Conservation (phyloP, 371 early-diverging fungal species). For the Aphelidium insulamus region DNA sequence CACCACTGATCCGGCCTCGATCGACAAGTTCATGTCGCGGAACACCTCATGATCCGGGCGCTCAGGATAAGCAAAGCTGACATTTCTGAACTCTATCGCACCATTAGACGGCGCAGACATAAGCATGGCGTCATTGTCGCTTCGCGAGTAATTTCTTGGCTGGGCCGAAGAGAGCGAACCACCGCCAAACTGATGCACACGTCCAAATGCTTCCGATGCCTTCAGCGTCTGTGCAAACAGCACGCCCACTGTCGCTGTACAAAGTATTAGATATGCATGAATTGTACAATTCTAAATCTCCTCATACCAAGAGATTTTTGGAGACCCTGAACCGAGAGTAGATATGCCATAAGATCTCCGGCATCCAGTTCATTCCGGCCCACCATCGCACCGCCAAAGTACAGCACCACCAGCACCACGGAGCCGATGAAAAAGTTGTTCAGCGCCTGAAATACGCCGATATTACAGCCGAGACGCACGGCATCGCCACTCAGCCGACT, state of each 20-base stretch:
- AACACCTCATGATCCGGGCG: slow-evolving; percentile 36
- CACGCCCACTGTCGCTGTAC: slow-evolving; percentile 31
- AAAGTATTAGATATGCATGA: background rate
- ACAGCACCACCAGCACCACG: slow-evolving; percentile 37
- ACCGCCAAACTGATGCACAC: slow-evolving; percentile 53
- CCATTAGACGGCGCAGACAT: too few species aligned
- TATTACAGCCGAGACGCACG: too few species aligned
- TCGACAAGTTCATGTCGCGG: slow-evolving; percentile 28
- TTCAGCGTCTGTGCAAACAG: slow-evolving; percentile 55
- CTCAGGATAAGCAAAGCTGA: slow-evolving; percentile 44
- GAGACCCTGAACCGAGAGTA: slow-evolving; percentile 50
- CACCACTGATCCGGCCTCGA: slow-evolving; percentile 37
- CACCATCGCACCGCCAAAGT: slow-evolving; percentile 47
- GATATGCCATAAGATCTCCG: slow-evolving; percentile 48
- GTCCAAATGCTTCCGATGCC: slow-evolving; percentile 28
- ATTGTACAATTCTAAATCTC: background rate
- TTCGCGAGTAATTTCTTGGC: too few species aligned
- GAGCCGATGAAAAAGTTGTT: too few species aligned
- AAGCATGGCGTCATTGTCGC: too few species aligned
- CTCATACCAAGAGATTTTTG: slow-evolving; percentile 38
- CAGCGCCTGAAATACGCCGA: slow-evolving; percentile 2
- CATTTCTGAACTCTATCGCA: slow-evolving; percentile 32
- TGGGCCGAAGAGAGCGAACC: too few species aligned
- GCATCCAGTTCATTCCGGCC: slow-evolving; percentile 31
- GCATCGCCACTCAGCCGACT: background rate